Evolutionary conservation across 208 protist species (phyloP).

Genomic region (Trypanosoma vivax): DNA sequence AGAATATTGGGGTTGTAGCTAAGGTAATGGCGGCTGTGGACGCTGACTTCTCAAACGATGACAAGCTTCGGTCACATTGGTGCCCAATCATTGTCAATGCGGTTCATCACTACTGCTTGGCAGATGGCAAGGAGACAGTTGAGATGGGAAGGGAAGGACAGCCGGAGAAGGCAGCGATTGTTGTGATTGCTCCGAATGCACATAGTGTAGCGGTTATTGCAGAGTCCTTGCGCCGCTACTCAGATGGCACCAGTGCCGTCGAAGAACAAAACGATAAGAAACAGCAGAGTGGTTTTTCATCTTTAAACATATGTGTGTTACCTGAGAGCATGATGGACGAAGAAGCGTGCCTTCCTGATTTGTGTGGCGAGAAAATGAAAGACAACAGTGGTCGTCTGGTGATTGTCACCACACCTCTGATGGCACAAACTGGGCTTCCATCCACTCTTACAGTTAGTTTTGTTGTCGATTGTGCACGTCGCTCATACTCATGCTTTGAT

Average conservation of each 20-base stretch:
- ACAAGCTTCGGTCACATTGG: constrained; percentile 52
- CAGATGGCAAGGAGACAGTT: constrained; percentile 25
- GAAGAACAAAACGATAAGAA: too few species aligned
- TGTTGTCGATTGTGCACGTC: constrained; percentile 74
- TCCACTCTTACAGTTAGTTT: constrained; percentile 50
- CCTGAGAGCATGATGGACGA: constrained; percentile 4
- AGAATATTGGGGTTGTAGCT: constrained; percentile 74
- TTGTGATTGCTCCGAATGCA: constrained; percentile 27
- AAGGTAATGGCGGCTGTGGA: constrained; percentile 60
- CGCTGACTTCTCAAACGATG: constrained; percentile 47
- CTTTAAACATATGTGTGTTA: constrained; percentile 15
- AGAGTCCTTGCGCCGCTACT: neutral
- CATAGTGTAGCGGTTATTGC: constrained; percentile 12
- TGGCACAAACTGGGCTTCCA: constrained; percentile 67
- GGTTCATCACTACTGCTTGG: constrained; percentile 49
- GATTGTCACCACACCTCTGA: constrained; percentile 46
- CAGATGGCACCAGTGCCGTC: too few species aligned
- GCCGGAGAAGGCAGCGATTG: constrained; percentile 12
- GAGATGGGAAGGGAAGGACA: neutral
- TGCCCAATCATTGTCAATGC: constrained; percentile 40
- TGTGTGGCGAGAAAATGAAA: neutral
- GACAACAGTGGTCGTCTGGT: constrained; percentile 26
- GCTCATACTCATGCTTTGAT: constrained; percentile 41
- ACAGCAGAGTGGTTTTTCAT: too few species aligned
- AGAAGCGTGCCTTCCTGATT: neutral